Evolutionary conservation across 805 yeast species (phyloP).

Genomic region (Grigorovia transvaalensis): DNA sequence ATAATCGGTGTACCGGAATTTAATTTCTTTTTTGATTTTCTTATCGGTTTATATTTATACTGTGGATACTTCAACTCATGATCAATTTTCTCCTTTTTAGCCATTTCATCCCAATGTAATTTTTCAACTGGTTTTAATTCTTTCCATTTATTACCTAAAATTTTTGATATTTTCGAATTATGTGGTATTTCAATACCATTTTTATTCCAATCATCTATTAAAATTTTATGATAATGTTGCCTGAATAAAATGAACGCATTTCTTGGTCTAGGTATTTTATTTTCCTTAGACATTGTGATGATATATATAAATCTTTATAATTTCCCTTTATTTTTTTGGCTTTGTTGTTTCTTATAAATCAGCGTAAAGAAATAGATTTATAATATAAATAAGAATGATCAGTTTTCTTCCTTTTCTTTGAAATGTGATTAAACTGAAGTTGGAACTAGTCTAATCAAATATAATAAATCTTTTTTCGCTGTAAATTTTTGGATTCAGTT

Average conservation of each 20-base stretch:
- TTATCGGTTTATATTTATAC: slow-evolving; percentile 63
- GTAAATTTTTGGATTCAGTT: too few species aligned
- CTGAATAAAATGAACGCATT: slow-evolving; percentile 80
- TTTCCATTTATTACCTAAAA: slow-evolving; percentile 38
- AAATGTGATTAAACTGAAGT: too few species aligned
- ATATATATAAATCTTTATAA: not conserved
- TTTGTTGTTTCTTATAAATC: too few species aligned
- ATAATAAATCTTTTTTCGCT: too few species aligned
- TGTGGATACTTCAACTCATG: slow-evolving; percentile 84
- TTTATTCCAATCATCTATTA: slow-evolving; percentile 27
- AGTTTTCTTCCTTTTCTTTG: too few species aligned
- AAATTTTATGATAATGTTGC: slow-evolving; percentile 64
- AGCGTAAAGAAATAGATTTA: too few species aligned
- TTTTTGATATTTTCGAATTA: slow-evolving; percentile 43
- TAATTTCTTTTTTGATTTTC: slow-evolving; percentile 4
- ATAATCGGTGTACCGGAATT: not conserved
- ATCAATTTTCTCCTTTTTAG: slow-evolving; percentile 71
- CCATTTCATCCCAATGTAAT: slow-evolving; percentile 69
- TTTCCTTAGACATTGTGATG: not conserved
- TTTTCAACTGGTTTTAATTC: slow-evolving; percentile 43
- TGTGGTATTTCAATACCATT: slow-evolving; percentile 21
- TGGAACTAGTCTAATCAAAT: too few species aligned
- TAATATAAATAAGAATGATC: too few species aligned
- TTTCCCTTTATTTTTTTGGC: not conserved
- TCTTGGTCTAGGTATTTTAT: slow-evolving; percentile 51